These are phyloP conservation scores for Beauveria caledonica DNA, from an alignment of 2,329 filamentous ascomycete species.

Conservation along the genomic window DNA sequence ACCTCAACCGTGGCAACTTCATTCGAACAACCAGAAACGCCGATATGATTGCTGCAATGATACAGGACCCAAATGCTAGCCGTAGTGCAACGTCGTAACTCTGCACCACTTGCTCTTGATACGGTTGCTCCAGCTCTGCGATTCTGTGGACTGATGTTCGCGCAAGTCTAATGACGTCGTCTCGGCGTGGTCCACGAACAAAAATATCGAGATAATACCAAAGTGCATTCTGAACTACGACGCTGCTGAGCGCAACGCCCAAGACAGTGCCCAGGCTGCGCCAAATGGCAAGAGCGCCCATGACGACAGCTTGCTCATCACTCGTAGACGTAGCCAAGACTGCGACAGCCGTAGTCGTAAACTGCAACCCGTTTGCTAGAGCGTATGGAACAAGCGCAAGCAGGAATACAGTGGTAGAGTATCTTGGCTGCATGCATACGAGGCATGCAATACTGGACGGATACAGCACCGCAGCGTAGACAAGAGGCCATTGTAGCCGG, in stretches of 20 bases:
- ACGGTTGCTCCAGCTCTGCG: slow-evolving; percentile 31
- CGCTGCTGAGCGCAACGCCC: slow-evolving; percentile 62
- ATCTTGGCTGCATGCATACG: slow-evolving; percentile 36
- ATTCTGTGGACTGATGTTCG: slow-evolving; percentile 48
- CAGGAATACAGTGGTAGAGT: slow-evolving; percentile 44
- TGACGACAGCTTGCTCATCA: slow-evolving; percentile 58
- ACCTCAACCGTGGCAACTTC: slow-evolving; percentile 43
- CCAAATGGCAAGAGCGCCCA: slow-evolving; percentile 65
- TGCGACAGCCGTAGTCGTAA: slow-evolving; percentile 55
- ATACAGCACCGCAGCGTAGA: slow-evolving; percentile 39
- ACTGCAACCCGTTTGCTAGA: slow-evolving; percentile 55
- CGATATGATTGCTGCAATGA: slow-evolving; percentile 39
- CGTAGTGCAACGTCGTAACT: slow-evolving; percentile 46
- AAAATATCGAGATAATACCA: slow-evolving; percentile 48
- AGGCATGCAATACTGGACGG: slow-evolving; percentile 44
- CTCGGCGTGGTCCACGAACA: slow-evolving; percentile 52
- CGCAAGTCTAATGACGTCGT: slow-evolving; percentile 42
- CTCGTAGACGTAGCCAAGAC: slow-evolving; percentile 52
- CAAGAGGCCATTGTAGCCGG: slow-evolving; percentile 50
- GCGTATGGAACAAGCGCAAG: slow-evolving; percentile 47
- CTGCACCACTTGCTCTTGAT: slow-evolving; percentile 45
- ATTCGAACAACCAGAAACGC: slow-evolving; percentile 41
- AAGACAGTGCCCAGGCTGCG: slow-evolving; percentile 63
- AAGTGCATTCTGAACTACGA: slow-evolving; percentile 66
- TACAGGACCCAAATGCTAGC: slow-evolving; percentile 36